These are phyloP conservation scores for Trichosporon coremiiforme DNA, from an alignment of 1,284 basidiomycete genomes.

Conservation along the genomic window DNA sequence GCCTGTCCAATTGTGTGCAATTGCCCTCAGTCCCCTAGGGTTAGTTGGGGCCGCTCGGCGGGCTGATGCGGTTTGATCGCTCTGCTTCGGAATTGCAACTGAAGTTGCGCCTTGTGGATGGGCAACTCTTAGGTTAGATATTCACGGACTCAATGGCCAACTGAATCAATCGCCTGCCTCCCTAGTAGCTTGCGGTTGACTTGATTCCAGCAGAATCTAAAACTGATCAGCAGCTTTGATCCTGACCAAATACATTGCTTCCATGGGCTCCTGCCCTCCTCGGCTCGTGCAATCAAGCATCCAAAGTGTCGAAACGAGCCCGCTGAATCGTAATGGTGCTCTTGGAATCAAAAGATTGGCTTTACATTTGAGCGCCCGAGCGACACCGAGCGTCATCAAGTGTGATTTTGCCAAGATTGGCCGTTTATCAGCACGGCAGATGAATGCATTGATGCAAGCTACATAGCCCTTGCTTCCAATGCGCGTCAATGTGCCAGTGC, in stretches of 20 bases:
- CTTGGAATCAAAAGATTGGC: slow-evolving; percentile 5
- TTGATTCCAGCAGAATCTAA: slow-evolving; percentile 10
- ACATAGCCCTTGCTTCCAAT: no score
- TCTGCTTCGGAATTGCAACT: not conserved
- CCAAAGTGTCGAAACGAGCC: not conserved
- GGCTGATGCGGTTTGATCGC: not conserved
- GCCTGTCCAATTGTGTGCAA: not conserved
- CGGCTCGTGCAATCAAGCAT: not conserved
- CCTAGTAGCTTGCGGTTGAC: not conserved
- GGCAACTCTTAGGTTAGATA: slow-evolving; percentile 12
- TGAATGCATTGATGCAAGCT: not conserved
- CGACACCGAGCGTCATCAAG: not conserved
- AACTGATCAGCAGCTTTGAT: slow-evolving; percentile 1
- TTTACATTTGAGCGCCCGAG: not conserved
- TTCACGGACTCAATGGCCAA: not conserved
- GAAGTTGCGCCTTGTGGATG: not conserved
- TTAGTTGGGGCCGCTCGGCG: not conserved
- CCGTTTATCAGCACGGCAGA: not conserved
- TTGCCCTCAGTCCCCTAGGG: no score
- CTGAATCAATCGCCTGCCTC: not conserved
- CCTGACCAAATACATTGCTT: not conserved
- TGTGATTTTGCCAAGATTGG: not conserved
- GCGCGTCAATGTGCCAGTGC: no score
- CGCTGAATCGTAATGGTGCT: no score
- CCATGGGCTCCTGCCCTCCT: not conserved